phyloP scores from a whole-genome alignment of 192 early-diverging fungal species.

The Glomus cerebriforme region DNA sequence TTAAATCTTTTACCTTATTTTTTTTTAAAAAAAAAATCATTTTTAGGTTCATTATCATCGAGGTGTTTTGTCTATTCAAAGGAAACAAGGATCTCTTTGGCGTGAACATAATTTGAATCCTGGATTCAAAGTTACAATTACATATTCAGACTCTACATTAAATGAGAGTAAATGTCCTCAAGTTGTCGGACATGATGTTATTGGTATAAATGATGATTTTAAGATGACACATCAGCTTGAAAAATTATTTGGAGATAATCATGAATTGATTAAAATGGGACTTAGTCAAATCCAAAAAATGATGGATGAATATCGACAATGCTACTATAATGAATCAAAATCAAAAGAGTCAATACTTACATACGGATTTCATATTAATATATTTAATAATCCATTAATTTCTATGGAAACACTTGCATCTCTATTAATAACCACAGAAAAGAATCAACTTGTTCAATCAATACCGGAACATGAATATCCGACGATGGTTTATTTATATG shows the following conservation, averaged over 20 bases:
- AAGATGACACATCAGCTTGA: constrained; percentile 53
- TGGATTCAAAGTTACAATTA: constrained; percentile 56
- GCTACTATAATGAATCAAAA: constrained; percentile 50
- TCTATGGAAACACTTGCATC: constrained; percentile 37
- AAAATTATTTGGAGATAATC: constrained; percentile 58
- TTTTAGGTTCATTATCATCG: constrained; percentile 42
- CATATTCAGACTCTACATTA: constrained; percentile 29
- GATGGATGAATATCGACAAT: constrained; percentile 47
- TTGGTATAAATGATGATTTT: constrained; percentile 57
- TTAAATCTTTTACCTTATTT: background rate
- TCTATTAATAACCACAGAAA: constrained; percentile 40
- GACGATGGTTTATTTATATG: constrained; percentile 43
- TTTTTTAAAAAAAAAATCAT: constrained; percentile 27
- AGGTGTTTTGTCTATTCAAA: constrained; percentile 49
- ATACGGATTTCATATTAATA: constrained; percentile 49
- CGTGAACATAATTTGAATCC: constrained; percentile 56
- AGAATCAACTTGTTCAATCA: constrained; percentile 37
- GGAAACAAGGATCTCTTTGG: constrained; percentile 49
- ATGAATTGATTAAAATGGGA: constrained; percentile 50
- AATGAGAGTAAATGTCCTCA: background rate
- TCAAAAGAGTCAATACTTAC: constrained; percentile 53
- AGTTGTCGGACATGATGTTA: constrained; percentile 39
- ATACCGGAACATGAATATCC: constrained; percentile 28
- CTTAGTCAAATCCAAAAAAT: constrained; percentile 40
- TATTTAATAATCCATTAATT: constrained; percentile 47